Base-by-base conservation (phyloP, 305 asterid species). In the Lippia alba region DNA sequence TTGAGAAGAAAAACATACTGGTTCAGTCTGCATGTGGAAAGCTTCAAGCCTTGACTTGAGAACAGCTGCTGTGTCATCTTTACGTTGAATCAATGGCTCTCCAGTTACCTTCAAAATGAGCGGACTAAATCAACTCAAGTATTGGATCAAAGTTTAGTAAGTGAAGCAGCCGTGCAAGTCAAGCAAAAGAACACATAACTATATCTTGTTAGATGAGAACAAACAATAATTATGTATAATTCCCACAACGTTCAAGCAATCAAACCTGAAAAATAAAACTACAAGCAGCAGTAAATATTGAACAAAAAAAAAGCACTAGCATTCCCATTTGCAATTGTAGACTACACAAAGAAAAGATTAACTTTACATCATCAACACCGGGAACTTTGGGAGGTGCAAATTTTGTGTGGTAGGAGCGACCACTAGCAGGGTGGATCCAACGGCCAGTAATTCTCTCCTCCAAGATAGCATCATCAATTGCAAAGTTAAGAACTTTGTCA, bases 361-460 rank as follows among this genome's bases (percentile, higher is more conserved):
- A 55, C 12, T n/a, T 74, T 82, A 87, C 94, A 82, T 88, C 94
- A 85, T 88, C 83, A 53, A 86, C 75, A 17, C 92, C 94, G 60
- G 92, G 81, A 67, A 44, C 79, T 79, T 85, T 87, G 41, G 96
- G 90, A 45, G 96, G 94, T 15, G 96, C 92, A 73, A 87, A 89
- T 56, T 89, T 89, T 44, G 90, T 76, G 73, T 89, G 96, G 80
- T 89, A 89, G 61, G 86, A 71, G 63, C 96, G 85, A 24, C 96
- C 94, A 77, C 96, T 89, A 44, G 94, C 80, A 19, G 96, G 92
- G 78, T 89, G 96, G 68, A 89, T 87, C 96, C 96, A 89, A 34
- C 96, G 94, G 17, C 96, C 96, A 24, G 94, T 89, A 73, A 89
- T 89, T 67, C 96, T 81, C 84, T 89, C 96, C 79, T 89, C 96